phyloP scores from a whole-genome alignment of 1,139 yeast species.

The Pichia sp. region DNA sequence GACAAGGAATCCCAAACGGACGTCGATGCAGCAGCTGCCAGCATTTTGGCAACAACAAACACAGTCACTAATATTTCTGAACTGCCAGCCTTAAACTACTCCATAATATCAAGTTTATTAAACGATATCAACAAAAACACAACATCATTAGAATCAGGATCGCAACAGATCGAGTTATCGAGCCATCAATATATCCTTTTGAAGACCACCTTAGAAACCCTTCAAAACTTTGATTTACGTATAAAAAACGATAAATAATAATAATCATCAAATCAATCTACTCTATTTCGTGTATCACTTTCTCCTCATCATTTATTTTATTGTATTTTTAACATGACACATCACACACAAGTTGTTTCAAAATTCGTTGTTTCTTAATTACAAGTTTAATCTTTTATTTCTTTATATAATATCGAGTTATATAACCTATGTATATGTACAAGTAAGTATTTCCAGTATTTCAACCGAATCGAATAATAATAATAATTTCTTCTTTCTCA shows the following conservation, averaged over 20 bases:
- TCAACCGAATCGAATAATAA: no score
- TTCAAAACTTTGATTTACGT: constrained; percentile 7
- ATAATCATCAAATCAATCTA: background rate
- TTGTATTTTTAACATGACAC: no score
- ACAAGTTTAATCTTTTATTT: no score
- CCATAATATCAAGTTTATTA: constrained; percentile 9
- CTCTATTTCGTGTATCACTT: no score
- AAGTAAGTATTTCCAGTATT: background rate
- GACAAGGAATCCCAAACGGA: background rate
- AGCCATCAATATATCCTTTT: constrained; percentile 7
- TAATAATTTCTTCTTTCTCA: background rate
- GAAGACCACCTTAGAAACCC: constrained; percentile 4
- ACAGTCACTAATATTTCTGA: no score
- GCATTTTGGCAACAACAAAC: no score
- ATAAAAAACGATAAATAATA: background rate
- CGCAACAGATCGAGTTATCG: constrained; percentile 5
- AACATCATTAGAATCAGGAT: background rate
- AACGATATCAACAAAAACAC: constrained; percentile 8
- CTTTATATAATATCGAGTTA: no score
- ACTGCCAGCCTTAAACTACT: no score
- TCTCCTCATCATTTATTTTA: no score
- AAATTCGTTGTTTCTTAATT: no score
- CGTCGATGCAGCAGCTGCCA: no score
- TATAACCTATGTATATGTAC: background rate
- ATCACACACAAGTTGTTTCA: no score